A percentile compares a stretch with the other conserved stretches of the same genome.
Conservation (phyloP, 2,329 filamentous ascomycete genomes). For the Fusarium bactridioides region DNA sequence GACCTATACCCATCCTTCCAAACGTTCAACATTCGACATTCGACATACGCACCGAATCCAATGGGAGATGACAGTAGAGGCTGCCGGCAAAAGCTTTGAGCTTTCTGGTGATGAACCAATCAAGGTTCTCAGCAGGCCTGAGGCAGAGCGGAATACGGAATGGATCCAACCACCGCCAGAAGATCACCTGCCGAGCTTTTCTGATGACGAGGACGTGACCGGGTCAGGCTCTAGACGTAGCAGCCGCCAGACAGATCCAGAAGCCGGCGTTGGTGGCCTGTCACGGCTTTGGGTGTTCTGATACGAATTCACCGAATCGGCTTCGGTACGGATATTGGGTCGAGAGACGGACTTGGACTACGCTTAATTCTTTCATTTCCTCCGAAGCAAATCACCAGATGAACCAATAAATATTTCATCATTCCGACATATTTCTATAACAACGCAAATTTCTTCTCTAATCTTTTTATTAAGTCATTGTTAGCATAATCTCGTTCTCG, state of each 20-base stretch:
- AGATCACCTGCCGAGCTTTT: neutral
- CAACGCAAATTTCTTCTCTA: fast-evolving
- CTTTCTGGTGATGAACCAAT: neutral
- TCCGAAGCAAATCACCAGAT: neutral
- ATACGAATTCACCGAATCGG: neutral
- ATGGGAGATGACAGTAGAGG: neutral
- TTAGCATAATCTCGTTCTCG: neutral
- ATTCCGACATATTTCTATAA: fast-evolving
- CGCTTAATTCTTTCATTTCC: neutral
- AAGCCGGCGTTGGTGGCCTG: neutral
- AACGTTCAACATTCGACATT: neutral
- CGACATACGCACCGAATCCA: neutral
- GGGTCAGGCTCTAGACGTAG: neutral
- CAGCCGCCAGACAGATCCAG: neutral
- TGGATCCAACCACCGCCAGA: neutral
- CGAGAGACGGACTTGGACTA: neutral
- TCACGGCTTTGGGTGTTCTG: conserved; percentile 1
- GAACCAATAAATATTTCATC: neutral
- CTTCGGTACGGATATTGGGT: neutral
- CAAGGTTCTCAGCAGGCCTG: neutral
- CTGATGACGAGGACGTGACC: neutral
- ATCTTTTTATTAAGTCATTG: neutral
- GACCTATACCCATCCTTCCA: neutral
- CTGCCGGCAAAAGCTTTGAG: neutral
- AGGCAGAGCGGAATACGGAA: neutral